Base-by-base conservation (phyloP, 2,329 filamentous ascomycete genomes). In the Stachybotrys elegans region DNA sequence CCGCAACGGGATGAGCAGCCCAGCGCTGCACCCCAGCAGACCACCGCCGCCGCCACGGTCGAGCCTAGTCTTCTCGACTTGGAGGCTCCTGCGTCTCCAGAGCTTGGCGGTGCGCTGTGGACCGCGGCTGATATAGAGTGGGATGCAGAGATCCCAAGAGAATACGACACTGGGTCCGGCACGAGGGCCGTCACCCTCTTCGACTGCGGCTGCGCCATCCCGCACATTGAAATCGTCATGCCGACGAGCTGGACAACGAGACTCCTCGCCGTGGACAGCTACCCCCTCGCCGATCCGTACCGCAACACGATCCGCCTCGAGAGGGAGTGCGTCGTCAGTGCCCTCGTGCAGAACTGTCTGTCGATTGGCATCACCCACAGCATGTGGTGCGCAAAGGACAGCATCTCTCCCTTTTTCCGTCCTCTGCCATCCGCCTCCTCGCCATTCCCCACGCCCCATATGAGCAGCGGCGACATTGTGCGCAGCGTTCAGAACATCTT, bases 231-330 rank as follows among this genome's bases (percentile, higher is more conserved):
- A n/a, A 8, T 29, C 9, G n/a, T 29, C 25, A 29, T 29, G 25
- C 25, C 25, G n/a, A n/a, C 25, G n/a, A 9, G n/a, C 25, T 29
- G 8, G 25, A 29, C n/a, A 29, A 29, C 9, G 9, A 29, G 25
- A 29, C n/a, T 9, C 25, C 9, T 9, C 9, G n/a, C n/a, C 25
- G 9, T n/a, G 25, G n/a, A 8, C 9, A 9, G n/a, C 25, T 9
- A 29, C 25, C 9, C 9, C 9, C n/a, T 29, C n/a, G 25, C 25
- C 16, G 48, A 55, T 48, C 47, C 50, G 47, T 54, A 55, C 35
- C 50, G 49, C 43, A 60, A 60, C 41, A 53, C 48, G 4, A 47
- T 58, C 9, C 51, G 56, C 37, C 54, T 60, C 21, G 57, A 60
- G 27, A 46, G 51, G 22, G 43, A 52, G n/a, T 58, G 56, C 25